Base-by-base conservation (phyloP, 192 early-diverging fungal species). In the Coemansia interrupta region DNA sequence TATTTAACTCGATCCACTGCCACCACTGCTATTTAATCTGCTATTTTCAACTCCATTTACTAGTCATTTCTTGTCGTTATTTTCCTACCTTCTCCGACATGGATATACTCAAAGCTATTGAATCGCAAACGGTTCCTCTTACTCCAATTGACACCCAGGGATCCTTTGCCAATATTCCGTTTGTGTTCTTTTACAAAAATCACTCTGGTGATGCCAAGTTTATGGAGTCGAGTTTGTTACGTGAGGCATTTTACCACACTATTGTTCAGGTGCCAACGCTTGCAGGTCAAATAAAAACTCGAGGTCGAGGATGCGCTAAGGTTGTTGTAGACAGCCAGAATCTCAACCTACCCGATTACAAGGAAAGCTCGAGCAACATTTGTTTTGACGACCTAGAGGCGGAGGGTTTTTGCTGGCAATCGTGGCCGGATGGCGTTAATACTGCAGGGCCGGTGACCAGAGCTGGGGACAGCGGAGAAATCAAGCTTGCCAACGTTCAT, bases 111-210 rank as follows among this genome's bases (percentile, higher is more conserved):
- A 44, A 44, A 18, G 68, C 48, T 43, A 67, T 78, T 13, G 14
- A 71, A 20, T 70, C 74, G n/a, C 64, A 71, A 47, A 36, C 50
- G 1, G 58, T 71, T 29, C 53, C 64, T 7, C 49, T 78, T 11
- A 60, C 54, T 14, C 64, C 61, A 0, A 28, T 78, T 15, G 74
- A 78, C 46, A 71, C 68, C 4, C 68, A 71, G 28, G 68, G 64
- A 0, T 78, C 74, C 24, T 78, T 71, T 42, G 66, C 68, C 32
- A 78, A 78, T 54, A 78, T 78, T 20, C 74, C 68, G 8, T 71
- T 71, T 64, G 74, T 78, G 14, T 71, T 71, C 48, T 67, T 78
- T 19, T 78, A 64, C 47, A 58, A 70, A 24, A 78, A 78, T 42
- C 60, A 39, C 11, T 28, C 24, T 4, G 45, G n/a, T 1, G 26